Percentiles rank a stretch among this genome's conserved stretches.
Evolutionary conservation across 228 moss, liverwort and hornwort genomes (phyloP).

Genomic region (Sphagnum magellanicum): DNA sequence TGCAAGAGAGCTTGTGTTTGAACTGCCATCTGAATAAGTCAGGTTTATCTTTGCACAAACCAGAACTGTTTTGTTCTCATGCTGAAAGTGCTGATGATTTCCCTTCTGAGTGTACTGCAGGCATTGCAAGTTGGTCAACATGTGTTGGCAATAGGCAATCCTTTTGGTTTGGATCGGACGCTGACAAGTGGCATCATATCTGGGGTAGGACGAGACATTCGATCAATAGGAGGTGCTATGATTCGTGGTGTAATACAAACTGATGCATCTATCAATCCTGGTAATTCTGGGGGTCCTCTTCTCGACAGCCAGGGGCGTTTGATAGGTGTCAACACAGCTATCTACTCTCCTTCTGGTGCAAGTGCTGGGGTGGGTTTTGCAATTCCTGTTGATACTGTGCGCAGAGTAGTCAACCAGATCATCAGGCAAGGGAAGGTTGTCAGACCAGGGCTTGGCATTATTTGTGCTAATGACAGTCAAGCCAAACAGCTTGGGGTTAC

Average conservation of each 20-base stretch:
- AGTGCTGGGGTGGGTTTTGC: conserved; percentile 55
- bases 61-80: too few relatives aligned
- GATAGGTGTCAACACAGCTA: conserved; percentile 58
- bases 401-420: conserved; percentile 45
- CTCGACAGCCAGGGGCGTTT: conserved; percentile 50
- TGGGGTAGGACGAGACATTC: conserved; percentile 57
- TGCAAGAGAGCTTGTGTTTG: background rate
- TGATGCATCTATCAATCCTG: conserved; percentile 58
- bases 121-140: conserved; percentile 61
- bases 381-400: conserved; percentile 59
- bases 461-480: conserved; percentile 46
- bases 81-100: too few relatives aligned
- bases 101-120: conserved; percentile 5
- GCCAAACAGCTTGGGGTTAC: conserved; percentile 52
- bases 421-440: conserved; percentile 51
- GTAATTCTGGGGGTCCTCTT: conserved; percentile 53
- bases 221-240: conserved; percentile 39
- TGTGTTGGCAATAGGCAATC: conserved; percentile 54
- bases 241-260: conserved; percentile 55
- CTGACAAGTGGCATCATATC: conserved; percentile 61
- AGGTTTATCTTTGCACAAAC: too few relatives aligned
- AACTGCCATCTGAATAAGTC: too few relatives aligned
- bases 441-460: conserved; percentile 48
- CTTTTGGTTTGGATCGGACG: conserved; percentile 51
- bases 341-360: conserved; percentile 54